Evolutionary conservation across 345 rosid genomes (phyloP), one percentile per base, ranked within the genome.

Genomic region (Pistacia integerrima): DNA sequence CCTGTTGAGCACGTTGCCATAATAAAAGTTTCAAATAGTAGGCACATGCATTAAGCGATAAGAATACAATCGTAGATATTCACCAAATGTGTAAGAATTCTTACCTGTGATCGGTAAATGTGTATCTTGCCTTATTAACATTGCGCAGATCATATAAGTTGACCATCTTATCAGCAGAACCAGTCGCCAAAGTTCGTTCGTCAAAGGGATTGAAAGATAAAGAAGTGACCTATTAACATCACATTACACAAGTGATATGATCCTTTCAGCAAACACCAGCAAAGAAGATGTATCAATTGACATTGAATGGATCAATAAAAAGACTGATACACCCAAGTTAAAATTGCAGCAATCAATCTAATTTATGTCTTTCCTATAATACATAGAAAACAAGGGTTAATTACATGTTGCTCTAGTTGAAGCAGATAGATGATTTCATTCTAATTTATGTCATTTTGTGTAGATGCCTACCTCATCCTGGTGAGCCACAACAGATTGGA

Each of bases 171-270:
- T 93, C 98, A 73, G 98, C 89, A 74, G 98, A 94, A 14, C 98
- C 98, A 16, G 98, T 94, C 6, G 95, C 98, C 80, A 94, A 92
- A 72, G 93, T 90, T 97, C 98, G 93, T 79, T 93, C 98, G 79
- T 94, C 93, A 67, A 90, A 87, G 76, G 98, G 98, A 78, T 93
- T 94, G 81, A 94, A 94, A 59, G 98, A 97, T 83, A 94, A 79
- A 85, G 98, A 94, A 84, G 91, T 93, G 70, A 90, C 98, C 98
- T 93, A 77, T 65, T 66, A 30, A 30, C 33, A 30, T 30, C 33
- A 30, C 2, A 30, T 30, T 30, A 30, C 33, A 30, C 33, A 30
- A 30, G 33, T 30, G 33, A 30, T 30, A 30, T 30, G 33, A 30
- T 25, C 33, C 33, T 30, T 30, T 30, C 33, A 30, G 2, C 33